phyloP scores from a whole-genome alignment of 2,329 filamentous ascomycete genomes.

The Penicillium sp. region DNA sequence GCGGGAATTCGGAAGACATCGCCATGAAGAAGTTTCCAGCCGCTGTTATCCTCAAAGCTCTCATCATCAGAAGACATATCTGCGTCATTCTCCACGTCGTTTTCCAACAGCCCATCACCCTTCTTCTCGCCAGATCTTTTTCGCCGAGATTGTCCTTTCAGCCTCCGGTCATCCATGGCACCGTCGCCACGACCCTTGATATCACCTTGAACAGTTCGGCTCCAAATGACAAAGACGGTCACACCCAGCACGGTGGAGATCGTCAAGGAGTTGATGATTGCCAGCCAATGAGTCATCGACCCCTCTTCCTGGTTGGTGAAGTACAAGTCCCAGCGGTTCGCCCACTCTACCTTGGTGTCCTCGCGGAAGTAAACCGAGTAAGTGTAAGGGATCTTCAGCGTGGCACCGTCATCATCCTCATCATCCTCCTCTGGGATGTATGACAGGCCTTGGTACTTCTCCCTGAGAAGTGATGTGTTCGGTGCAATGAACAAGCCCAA shows the following conservation, averaged over 20 bases:
- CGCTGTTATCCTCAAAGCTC: slow-evolving; percentile 72
- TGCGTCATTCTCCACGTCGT: slow-evolving; percentile 52
- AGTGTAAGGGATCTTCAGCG: slow-evolving; percentile 73
- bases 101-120: slow-evolving; percentile 58
- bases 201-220: slow-evolving; percentile 73
- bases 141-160: slow-evolving; percentile 46
- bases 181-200: slow-evolving; percentile 72
- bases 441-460: slow-evolving; percentile 59
- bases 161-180: slow-evolving; percentile 64
- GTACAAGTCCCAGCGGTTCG: slow-evolving; percentile 82
- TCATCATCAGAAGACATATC: slow-evolving; percentile 68
- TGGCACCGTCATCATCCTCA: slow-evolving; percentile 63
- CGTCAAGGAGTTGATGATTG: slow-evolving; percentile 81
- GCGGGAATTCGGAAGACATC: slow-evolving; percentile 78
- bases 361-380: slow-evolving; percentile 91
- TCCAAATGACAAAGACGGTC: slow-evolving; percentile 76
- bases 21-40: slow-evolving; percentile 86
- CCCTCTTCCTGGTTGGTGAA: slow-evolving; percentile 85
- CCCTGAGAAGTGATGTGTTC: slow-evolving; percentile 57
- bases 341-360: slow-evolving; percentile 77
- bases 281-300: slow-evolving; percentile 80
- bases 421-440: slow-evolving; percentile 58
- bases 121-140: slow-evolving; percentile 52
- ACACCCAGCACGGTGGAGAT: slow-evolving; percentile 77
- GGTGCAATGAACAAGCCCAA: slow-evolving; percentile 68